Conservation (phyloP, 345 rosid species). For the Gossypium turneri region DNA sequence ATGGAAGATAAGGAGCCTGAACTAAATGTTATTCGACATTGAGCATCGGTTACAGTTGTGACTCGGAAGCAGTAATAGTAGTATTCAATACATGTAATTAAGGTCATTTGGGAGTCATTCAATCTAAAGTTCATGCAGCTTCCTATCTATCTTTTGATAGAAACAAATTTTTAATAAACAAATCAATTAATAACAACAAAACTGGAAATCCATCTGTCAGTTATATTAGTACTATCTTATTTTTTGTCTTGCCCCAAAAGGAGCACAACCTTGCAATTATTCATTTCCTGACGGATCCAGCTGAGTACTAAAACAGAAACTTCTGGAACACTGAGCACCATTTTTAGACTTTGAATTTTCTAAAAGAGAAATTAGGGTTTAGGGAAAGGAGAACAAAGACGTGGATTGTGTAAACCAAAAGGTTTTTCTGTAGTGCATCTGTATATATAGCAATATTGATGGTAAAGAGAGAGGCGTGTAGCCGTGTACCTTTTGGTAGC, state of each 20-base stretch:
- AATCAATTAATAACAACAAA: neutral
- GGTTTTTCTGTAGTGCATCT: too few relatives aligned
- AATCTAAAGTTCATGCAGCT: neutral
- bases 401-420: too few relatives aligned
- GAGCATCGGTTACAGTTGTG: neutral
- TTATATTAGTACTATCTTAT: neutral
- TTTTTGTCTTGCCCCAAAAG: neutral
- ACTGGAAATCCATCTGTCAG: neutral
- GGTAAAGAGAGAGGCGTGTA: neutral
- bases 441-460: neutral
- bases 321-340: neutral
- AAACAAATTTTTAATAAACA: neutral
- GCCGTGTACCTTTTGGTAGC: slow-evolving; percentile 72
- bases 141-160: neutral
- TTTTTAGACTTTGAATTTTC: neutral
- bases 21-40: neutral
- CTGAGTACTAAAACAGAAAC: neutral
- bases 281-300: neutral
- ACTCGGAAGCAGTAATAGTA: neutral
- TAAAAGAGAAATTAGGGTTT: slow-evolving; percentile 11
- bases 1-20: neutral
- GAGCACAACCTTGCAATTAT: neutral
- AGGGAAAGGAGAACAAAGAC: neutral
- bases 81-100: slow-evolving; percentile 9
- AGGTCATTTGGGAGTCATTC: neutral